These are phyloP conservation scores for Sungouiozyma intestinalis DNA, from an alignment of 805 yeast species.

Conservation along the genomic window DNA sequence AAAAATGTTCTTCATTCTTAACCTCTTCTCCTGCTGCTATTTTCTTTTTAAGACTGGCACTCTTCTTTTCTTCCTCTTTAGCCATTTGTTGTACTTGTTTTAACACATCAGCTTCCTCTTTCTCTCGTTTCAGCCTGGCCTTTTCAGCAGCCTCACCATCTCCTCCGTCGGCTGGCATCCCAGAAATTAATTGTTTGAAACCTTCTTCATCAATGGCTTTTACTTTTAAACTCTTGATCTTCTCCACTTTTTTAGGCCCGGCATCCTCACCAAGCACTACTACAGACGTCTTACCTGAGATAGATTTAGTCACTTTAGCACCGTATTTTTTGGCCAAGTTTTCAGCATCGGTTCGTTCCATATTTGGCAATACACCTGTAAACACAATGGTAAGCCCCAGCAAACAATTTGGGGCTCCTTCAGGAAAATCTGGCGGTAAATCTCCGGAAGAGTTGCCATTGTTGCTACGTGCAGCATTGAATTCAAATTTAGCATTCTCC, in stretches of 20 bases:
- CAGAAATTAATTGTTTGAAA: slow-evolving; percentile 55
- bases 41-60: slow-evolving; percentile 18
- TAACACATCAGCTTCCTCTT: slow-evolving; percentile 49
- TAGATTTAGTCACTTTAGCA: slow-evolving; percentile 78
- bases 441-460: slow-evolving; percentile 11
- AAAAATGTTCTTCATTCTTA: slow-evolving; percentile 11
- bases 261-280: slow-evolving; percentile 94
- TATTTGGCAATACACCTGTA: slow-evolving; percentile 76
- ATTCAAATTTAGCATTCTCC: slow-evolving; percentile 45
- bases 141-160: slow-evolving; percentile 66
- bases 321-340: slow-evolving; percentile 76
- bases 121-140: slow-evolving; percentile 57
- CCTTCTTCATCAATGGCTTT: slow-evolving; percentile 87
- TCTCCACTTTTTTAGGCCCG: slow-evolving; percentile 87
- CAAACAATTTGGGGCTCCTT: slow-evolving; percentile 76
- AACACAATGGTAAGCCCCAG: slow-evolving; percentile 86
- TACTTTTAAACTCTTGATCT: slow-evolving; percentile 59
- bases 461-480: slow-evolving; percentile 35
- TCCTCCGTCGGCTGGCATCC: slow-evolving; percentile 92
- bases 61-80: slow-evolving; percentile 34
- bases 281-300: slow-evolving; percentile 74
- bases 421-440: slow-evolving; percentile 45
- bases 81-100: slow-evolving; percentile 42
- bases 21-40: slow-evolving; percentile 17
- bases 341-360: slow-evolving; percentile 70